phyloP scores from a whole-genome alignment of 2,329 filamentous ascomycete genomes.

The Pleoardoris graminearum region DNA sequence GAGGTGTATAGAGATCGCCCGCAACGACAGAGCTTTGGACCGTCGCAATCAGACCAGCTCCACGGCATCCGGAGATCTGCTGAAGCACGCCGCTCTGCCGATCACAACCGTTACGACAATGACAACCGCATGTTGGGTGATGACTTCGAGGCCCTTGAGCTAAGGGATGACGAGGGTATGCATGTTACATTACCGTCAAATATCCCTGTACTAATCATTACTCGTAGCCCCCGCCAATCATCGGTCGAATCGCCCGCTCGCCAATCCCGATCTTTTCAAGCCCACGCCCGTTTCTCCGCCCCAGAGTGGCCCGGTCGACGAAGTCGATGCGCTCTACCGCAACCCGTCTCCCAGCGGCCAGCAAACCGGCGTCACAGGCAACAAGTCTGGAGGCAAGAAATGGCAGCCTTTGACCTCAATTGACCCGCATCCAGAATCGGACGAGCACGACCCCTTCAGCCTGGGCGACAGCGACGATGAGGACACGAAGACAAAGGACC shows the following conservation, averaged over 20 bases:
- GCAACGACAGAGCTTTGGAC: conserved; percentile 43
- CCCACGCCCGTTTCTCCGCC: conserved; percentile 59
- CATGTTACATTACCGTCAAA: neutral
- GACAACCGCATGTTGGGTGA: conserved; percentile 89
- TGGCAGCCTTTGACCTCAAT: conserved; percentile 93
- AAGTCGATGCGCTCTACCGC: conserved; percentile 76
- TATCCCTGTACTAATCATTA: conserved; percentile 1
- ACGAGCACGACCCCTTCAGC: conserved; percentile 91
- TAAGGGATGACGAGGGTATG: conserved; percentile 64
- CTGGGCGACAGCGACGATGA: conserved; percentile 94
- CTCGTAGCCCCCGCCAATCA: conserved; percentile 53
- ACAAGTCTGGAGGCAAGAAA: conserved; percentile 75
- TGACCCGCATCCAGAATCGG: conserved; percentile 79
- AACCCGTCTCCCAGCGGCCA: conserved; percentile 43
- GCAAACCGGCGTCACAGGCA: conserved; percentile 23
- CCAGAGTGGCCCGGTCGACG: conserved; percentile 69
- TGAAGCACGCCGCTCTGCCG: conserved; percentile 68
- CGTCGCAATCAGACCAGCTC: conserved; percentile 46
- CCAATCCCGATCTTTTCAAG: conserved; percentile 82
- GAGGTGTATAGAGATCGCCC: too few species aligned
- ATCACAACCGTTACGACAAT: conserved; percentile 91
- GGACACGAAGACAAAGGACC: conserved; percentile 70
- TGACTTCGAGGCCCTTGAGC: conserved; percentile 73
- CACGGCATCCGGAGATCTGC: conserved; percentile 47
- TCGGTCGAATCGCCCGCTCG: conserved; percentile 65